Conservation (phyloP, 306 rosid genomes). For the Castanea sativa region DNA sequence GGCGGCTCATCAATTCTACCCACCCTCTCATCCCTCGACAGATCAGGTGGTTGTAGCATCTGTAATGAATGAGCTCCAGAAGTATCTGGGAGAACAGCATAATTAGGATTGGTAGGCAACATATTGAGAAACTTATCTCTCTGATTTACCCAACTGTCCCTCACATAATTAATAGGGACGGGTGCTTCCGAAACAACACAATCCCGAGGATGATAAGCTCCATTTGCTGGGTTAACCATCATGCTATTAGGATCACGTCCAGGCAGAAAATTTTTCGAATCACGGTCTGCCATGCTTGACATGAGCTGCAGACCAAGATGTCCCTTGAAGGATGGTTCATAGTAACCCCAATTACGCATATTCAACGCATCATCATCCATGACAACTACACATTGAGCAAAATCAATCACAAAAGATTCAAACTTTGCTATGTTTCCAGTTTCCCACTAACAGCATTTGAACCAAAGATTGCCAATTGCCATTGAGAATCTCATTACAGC, state of each 20-base stretch:
- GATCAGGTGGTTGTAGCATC: constrained; percentile 49
- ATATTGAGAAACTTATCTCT: constrained; percentile 71
- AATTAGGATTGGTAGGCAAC: constrained; percentile 62
- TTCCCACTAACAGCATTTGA: constrained; percentile 19
- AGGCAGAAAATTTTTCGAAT: constrained; percentile 58
- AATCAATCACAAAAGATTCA: constrained; percentile 23
- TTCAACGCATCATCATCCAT: constrained; percentile 95
- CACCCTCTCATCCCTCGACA: constrained; percentile 60
- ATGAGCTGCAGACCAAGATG: constrained; percentile 93
- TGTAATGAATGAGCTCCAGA: constrained; percentile 63
- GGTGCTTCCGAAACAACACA: constrained; percentile 59
- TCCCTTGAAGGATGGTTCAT: constrained; percentile 77
- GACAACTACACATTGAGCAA: constrained; percentile 47
- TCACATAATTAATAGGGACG: constrained; percentile 55
- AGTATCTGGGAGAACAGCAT: constrained; percentile 63
- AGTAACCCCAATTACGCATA: constrained; percentile 96
- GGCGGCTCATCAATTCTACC: constrained; percentile 53
- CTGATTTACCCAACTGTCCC: constrained; percentile 73
- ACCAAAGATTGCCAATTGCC: too few relatives aligned
- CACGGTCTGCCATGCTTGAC: constrained; percentile 79
- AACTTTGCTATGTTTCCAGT: constrained; percentile 18
- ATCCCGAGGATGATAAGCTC: constrained; percentile 58
- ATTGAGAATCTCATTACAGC: too few relatives aligned
- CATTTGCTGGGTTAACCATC: constrained; percentile 50
- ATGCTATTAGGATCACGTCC: constrained; percentile 65